Percentiles rank a stretch among this genome's conserved stretches.
These are phyloP conservation scores for Aureobasidium musti DNA, from an alignment of 2,329 filamentous ascomycete genomes.

Conservation along the genomic window DNA sequence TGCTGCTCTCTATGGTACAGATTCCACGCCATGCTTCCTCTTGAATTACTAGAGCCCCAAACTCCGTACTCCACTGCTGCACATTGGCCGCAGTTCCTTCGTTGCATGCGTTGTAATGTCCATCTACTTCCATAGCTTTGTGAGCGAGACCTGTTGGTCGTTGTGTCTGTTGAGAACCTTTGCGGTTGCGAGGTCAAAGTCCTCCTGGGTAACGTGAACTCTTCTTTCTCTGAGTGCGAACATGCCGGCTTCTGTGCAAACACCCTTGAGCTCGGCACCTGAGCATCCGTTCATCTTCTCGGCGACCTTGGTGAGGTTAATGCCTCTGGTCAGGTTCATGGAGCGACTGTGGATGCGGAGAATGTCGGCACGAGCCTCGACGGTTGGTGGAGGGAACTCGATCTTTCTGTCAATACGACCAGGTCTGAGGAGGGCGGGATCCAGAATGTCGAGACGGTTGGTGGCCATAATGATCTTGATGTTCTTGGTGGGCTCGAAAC, in stretches of 20 bases:
- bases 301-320: conserved; percentile 96
- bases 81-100: conserved; percentile 4
- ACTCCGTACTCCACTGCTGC: conserved; percentile 22
- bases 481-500: conserved; percentile 98
- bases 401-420: conserved; percentile 98
- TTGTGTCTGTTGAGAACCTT: conserved; percentile 99
- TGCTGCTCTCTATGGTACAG: conserved; percentile 25
- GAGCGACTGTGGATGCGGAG: conserved; percentile 94
- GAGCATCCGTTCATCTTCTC: conserved; percentile 99
- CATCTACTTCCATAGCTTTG: conserved; percentile 77
- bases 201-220: conserved; percentile 98
- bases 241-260: conserved; percentile 98
- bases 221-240: conserved; percentile 92
- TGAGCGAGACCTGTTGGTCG: conserved; percentile 91
- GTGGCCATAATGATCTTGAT: conserved; percentile 99
- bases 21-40: conserved; percentile 24
- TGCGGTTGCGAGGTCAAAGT: conserved; percentile 96
- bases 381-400: conserved; percentile 94
- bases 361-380: conserved; percentile 96
- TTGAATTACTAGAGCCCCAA: conserved; percentile 13
- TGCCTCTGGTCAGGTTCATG: conserved; percentile 97
- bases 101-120: conserved; percentile 4
- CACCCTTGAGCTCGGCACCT: conserved; percentile 95
- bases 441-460: conserved; percentile 94
- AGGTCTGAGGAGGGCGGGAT: conserved; percentile 91